Conservation (phyloP, 2,329 filamentous ascomycete species). For the Cytospora mali region DNA sequence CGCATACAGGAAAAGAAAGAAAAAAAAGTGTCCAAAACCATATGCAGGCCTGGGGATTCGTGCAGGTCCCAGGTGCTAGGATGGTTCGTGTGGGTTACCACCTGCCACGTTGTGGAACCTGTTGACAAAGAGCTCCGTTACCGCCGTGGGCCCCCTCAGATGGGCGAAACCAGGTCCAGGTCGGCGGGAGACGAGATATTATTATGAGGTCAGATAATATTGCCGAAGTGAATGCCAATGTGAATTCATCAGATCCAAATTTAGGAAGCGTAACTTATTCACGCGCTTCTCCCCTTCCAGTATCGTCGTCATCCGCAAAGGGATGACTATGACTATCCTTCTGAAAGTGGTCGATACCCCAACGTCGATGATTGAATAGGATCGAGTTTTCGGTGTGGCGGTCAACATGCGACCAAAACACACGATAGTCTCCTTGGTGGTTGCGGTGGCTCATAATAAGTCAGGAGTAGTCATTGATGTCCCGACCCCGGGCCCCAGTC, state of each 20-base stretch:
- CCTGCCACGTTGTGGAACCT: slow-evolving; percentile 18
- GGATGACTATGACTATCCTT: not conserved
- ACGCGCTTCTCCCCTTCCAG: not conserved
- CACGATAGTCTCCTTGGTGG: slow-evolving; percentile 15
- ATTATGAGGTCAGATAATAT: slow-evolving; percentile 4
- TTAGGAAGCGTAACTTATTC: not conserved
- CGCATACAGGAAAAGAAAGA: slow-evolving; percentile 9
- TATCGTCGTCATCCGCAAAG: not conserved
- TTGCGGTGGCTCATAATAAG: slow-evolving; percentile 9
- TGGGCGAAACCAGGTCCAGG: slow-evolving; percentile 15
- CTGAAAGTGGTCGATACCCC: not conserved
- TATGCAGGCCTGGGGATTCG: slow-evolving; percentile 24
- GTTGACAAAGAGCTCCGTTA: slow-evolving; percentile 26
- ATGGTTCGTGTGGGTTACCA: slow-evolving; percentile 18
- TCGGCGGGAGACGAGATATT: slow-evolving; percentile 11
- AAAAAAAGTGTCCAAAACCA: too few species aligned
- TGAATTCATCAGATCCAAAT: not conserved
- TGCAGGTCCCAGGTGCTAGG: slow-evolving; percentile 11
- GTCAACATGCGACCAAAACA: slow-evolving; percentile 11
- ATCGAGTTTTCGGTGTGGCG: slow-evolving; percentile 1
- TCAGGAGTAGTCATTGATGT: slow-evolving; percentile 8
- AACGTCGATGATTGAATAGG: not conserved
- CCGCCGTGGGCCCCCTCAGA: slow-evolving; percentile 18
- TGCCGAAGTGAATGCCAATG: not conserved
- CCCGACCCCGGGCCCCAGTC: slow-evolving; percentile 16